Evolutionary conservation across 1,284 basidiomycete species (phyloP), one percentile per base, ranked within the genome.

Genomic region (Cronartium ribicola): DNA sequence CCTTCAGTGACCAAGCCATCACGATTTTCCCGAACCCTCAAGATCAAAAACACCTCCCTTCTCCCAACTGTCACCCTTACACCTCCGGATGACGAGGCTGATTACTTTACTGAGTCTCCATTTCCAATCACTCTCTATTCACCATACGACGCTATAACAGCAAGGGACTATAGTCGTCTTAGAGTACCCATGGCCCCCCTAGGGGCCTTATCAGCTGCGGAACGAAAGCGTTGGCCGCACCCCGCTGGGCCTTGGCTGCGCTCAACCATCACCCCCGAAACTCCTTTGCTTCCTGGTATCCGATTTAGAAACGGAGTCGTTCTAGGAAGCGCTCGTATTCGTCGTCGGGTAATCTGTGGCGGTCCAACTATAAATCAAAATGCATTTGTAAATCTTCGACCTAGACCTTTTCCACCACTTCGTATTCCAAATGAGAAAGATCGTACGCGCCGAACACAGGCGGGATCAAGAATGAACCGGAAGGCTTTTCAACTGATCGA

Each of bases 231-330:
- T 40, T 71, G 62, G n/a, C 68, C 68, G 7, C 68, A 71, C 39
- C 68, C 68, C 40, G 68, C 68, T 4, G 68, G 68, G 20, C 68
- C 68, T 22, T 71, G 68, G 68, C 44, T 71, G n/a, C 44, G 68
- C 20, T 61, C 68, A 10, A 20, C 14, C 29, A 17, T 37, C 7
- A 44, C 14, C 4, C 11, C 57, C 4, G 20, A 48, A 55, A 41
- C 61, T 14, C 57, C 57, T 60, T 22, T 48, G 29, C 29, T 29
- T 1, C 29, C 29, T 29, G 29, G 29, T 29, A 29, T 29, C 29
- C 29, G 29, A 29, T 29, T 29, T 29, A 29, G 29, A 29, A 29
- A 29, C 29, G 29, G 29, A 29, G 29, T 29, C 29, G 29, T 29
- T 29, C 29, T 29, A 29, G 29, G 29, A 29, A 29, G 29, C 29